Base-by-base conservation (phyloP, 1,284 basidiomycete species). In the Erythrobasidium hasegawianum region DNA sequence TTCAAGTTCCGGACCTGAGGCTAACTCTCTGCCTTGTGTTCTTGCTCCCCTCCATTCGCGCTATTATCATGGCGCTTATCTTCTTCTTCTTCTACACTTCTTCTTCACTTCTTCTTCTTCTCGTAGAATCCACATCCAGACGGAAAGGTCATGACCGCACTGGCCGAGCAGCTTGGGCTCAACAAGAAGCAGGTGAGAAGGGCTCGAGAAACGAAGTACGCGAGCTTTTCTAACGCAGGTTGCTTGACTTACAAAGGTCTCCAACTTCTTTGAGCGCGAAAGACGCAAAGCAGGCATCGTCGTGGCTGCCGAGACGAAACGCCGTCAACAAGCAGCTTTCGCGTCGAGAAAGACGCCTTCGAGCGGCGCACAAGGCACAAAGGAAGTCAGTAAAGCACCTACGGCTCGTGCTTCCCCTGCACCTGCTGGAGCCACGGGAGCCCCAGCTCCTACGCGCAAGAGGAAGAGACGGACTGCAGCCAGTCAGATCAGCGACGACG, bases 151-250 rank as follows among this genome's bases (percentile, higher is more conserved):
- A 65, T 65, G 62, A 24, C 40, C 27, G 56, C 55, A 33, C 29
- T 65, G 29, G 62, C 62, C 29, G 45, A 57, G 38, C 39, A 52
- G 56, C 55, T 64, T 14, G 24, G 54, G 2, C 41, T 64, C 33
- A 64, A 64, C 27, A 64, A 64, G 61, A 64, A 64, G 61, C 61
- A 64, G 61, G 61, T 64, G 26, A 57, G 61, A 18, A 11, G 33
- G 14, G 7, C 20, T 53, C 16, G n/a, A n/a, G n/a, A 16, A 8
- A 16, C 16, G 14, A 22, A 16, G 18, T 7, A 16, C n/a, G 50
- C 26, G 26, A 20, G 50, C 22, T 47, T 14, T 47, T 47, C 43
- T 47, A 8, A 18, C 16, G 22, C 16, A 47, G n/a, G n/a, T n/a
- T n/a, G n/a, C n/a, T n/a, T n/a, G n/a, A 7, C 16, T 47, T 16